Conservation (phyloP, 177 flowering plant genomes). For the Vitis hybrid region DNA sequence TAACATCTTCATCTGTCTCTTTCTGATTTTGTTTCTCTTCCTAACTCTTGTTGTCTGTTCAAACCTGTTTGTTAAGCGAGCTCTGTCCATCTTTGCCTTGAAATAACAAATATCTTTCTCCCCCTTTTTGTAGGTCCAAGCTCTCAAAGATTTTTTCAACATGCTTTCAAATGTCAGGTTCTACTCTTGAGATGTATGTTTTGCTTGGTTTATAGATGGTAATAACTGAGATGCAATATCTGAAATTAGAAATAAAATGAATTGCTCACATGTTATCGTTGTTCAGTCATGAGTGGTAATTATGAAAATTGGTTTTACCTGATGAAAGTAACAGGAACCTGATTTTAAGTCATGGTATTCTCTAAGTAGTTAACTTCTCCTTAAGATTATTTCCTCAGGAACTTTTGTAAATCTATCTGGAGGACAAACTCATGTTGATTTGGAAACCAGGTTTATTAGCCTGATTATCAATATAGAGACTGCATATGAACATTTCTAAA, state of each 20-base stretch:
- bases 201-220: not conserved
- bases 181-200: slow-evolving; percentile 26
- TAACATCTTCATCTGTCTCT: not conserved
- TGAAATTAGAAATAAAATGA: too few relatives aligned
- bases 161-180: slow-evolving; percentile 95
- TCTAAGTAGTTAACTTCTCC: not conserved
- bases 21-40: not conserved
- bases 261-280: not conserved
- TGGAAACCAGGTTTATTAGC: too few relatives aligned
- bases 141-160: slow-evolving; percentile 79
- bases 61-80: not conserved
- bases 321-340: not conserved
- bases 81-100: not conserved
- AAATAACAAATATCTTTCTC: slow-evolving; percentile 1
- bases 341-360: not conserved
- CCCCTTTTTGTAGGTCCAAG: slow-evolving; percentile 60
- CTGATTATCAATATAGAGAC: too few relatives aligned
- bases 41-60: not conserved
- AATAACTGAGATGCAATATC: not conserved
- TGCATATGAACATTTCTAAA: too few relatives aligned
- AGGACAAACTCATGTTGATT: too few relatives aligned
- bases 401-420: too few relatives aligned
- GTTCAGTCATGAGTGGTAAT: not conserved
- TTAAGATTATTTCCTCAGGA: not conserved
- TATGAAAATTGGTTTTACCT: not conserved